Conservation (phyloP, 148 eudicot species). For the Cornus kousa region DNA sequence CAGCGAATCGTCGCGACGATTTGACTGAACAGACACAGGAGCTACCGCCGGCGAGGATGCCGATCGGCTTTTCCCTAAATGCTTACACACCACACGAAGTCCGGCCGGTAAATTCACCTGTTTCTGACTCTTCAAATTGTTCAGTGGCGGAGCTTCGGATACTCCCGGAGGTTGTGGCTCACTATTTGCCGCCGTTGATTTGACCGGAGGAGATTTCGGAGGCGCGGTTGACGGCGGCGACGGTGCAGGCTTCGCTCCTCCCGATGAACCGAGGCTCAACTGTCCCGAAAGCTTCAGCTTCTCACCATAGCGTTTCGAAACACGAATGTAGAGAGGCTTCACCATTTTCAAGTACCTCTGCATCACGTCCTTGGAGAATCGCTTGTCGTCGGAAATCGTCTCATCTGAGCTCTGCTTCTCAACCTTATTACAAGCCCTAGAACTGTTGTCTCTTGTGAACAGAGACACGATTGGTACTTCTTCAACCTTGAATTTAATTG, state of each 20-base stretch:
- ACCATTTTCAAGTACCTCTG: slow-evolving; percentile 68
- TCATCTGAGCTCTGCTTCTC: not conserved
- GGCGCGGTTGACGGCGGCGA: slow-evolving; percentile 15
- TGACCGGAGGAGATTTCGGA: not conserved
- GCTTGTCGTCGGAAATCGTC: slow-evolving; percentile 26
- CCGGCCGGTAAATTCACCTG: slow-evolving; percentile 53
- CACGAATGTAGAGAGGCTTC: slow-evolving; percentile 63
- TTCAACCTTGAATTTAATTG: slow-evolving; percentile 52
- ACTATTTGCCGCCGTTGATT: not conserved
- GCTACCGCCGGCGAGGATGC: slow-evolving; percentile 33
- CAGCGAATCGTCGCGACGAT: slow-evolving; percentile 65
- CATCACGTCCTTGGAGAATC: slow-evolving; percentile 50
- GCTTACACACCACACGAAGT: slow-evolving; percentile 50
- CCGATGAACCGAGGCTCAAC: slow-evolving; percentile 6
- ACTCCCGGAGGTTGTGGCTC: slow-evolving; percentile 2
- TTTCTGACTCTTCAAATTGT: slow-evolving; percentile 19
- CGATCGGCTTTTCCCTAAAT: slow-evolving; percentile 60
- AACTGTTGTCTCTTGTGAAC: slow-evolving; percentile 46
- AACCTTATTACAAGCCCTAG: slow-evolving; percentile 8
- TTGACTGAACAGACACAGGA: slow-evolving; percentile 19
- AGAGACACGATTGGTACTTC: slow-evolving; percentile 61
- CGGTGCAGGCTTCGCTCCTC: slow-evolving; percentile 12
- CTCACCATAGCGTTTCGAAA: slow-evolving; percentile 43
- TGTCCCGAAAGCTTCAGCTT: slow-evolving; percentile 37
- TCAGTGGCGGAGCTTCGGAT: slow-evolving; percentile 1